Percentiles rank a stretch among this genome's conserved stretches.
Conservation (phyloP, 2,329 filamentous ascomycete species). For the Aspergillus sojae region DNA sequence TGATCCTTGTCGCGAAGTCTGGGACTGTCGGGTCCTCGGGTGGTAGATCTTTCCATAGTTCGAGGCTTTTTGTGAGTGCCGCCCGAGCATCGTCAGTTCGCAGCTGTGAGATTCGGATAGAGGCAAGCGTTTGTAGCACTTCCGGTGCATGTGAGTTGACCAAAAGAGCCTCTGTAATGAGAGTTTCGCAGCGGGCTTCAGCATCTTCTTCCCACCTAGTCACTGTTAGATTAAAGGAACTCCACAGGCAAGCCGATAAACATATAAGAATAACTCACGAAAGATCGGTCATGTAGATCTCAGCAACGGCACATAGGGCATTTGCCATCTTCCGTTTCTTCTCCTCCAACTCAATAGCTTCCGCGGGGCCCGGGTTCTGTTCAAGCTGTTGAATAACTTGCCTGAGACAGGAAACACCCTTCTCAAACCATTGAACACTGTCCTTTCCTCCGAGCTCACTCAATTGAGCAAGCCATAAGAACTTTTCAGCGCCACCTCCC, state of each 20-base stretch:
- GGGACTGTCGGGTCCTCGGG: constrained; percentile 73
- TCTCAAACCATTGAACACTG: constrained; percentile 64
- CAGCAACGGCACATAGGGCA: constrained; percentile 89
- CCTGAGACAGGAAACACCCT: constrained; percentile 70
- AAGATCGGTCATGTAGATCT: constrained; percentile 99
- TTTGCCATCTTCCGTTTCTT: constrained; percentile 82
- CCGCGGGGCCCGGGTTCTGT: constrained; percentile 45
- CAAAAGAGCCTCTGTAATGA: constrained; percentile 87
- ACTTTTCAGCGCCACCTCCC: constrained; percentile 89
- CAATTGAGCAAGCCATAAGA: constrained; percentile 90
- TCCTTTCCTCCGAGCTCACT: constrained; percentile 65
- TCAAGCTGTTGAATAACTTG: constrained; percentile 68
- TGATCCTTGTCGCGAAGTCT: constrained; percentile 83
- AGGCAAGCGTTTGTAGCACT: constrained; percentile 93
- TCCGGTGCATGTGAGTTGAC: constrained; percentile 80
- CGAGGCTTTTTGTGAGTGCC: constrained; percentile 77
- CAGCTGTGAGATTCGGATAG: constrained; percentile 86
- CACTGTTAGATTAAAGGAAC: constrained; percentile 14
- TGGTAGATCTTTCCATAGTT: constrained; percentile 78
- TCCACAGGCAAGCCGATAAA: constrained; percentile 1
- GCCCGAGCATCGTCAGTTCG: constrained; percentile 76
- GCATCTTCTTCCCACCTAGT: constrained; percentile 78
- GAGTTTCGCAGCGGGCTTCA: constrained; percentile 80
- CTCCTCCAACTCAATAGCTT: constrained; percentile 58
- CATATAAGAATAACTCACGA: constrained; percentile 57